A percentile compares a stretch with the other conserved stretches of the same genome.
phyloP scores from a whole-genome alignment of 2,329 filamentous ascomycete genomes.

The Coniella lustricola region DNA sequence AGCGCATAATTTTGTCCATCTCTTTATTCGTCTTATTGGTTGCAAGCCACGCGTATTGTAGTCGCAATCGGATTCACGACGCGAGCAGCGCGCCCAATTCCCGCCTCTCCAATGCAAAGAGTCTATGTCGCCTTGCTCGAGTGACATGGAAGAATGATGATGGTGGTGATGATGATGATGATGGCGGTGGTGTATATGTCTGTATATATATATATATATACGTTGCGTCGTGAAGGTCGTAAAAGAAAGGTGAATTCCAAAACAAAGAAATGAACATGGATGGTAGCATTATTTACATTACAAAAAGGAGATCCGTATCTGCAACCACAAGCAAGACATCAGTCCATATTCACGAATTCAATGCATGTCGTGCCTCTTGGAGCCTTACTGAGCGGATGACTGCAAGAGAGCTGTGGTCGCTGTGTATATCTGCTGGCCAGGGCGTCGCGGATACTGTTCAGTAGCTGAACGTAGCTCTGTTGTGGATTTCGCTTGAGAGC shows the following conservation, averaged over 20 bases:
- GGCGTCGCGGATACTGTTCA: conserved; percentile 95
- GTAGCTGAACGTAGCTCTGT: conserved; percentile 92
- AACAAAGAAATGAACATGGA: neutral
- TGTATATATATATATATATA: neutral
- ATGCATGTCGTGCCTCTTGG: conserved; percentile 14
- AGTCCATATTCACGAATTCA: neutral
- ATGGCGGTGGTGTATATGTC: neutral
- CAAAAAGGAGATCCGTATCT: conserved; percentile 59
- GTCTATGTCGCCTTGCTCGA: neutral
- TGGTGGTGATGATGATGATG: neutral
- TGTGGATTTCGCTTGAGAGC: conserved; percentile 94
- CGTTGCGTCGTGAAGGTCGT: conserved; percentile 3
- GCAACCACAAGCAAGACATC: neutral
- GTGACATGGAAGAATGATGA: neutral
- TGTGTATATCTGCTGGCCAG: conserved; percentile 81
- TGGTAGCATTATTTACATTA: conserved; percentile 40
- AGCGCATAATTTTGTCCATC: no score
- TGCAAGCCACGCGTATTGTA: no score
- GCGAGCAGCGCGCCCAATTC: no score
- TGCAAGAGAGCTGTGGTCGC: conserved; percentile 94
- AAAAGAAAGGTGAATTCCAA: neutral
- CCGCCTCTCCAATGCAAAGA: no score
- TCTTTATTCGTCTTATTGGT: no score
- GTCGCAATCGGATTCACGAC: no score
- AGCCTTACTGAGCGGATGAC: conserved; percentile 82